Percentiles rank a stretch among this genome's conserved stretches.
Evolutionary conservation across 2,329 filamentous ascomycete species (phyloP).

Genomic region (Xylariaceae sp.): DNA sequence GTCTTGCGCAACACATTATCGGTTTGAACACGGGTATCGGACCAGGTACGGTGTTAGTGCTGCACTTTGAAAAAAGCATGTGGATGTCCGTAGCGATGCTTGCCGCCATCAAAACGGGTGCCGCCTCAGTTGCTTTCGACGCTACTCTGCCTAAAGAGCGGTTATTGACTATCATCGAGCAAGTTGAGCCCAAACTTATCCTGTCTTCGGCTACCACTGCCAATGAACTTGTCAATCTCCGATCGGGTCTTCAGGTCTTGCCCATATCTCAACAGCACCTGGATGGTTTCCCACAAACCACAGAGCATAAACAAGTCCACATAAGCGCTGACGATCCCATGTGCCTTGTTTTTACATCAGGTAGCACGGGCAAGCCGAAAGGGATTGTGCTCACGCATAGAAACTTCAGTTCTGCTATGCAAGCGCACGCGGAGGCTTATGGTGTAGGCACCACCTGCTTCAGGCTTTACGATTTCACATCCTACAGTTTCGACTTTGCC

Average conservation of each 20-base stretch:
- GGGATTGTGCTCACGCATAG: background rate
- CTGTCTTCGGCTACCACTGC: background rate
- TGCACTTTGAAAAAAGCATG: conserved; percentile 6
- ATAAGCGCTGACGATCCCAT: background rate
- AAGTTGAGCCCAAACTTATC: background rate
- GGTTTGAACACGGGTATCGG: background rate
- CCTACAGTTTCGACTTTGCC: background rate
- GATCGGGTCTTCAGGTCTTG: background rate
- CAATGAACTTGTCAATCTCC: background rate
- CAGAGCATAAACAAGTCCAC: too few species aligned
- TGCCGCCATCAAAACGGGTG: conserved; percentile 34
- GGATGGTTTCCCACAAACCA: background rate
- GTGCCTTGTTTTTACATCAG: background rate
- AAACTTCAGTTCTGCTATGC: background rate
- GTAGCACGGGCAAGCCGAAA: background rate
- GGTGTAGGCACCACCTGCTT: background rate
- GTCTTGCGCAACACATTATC: conserved; percentile 34
- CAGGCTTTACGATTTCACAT: background rate
- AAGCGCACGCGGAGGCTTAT: background rate
- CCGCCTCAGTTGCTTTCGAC: conserved; percentile 35
- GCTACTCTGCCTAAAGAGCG: conserved; percentile 23
- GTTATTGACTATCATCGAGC: background rate
- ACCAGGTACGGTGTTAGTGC: background rate
- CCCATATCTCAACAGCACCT: background rate
- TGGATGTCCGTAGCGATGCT: conserved; percentile 25